A percentile compares a stretch with the other conserved stretches of the same genome.
Evolutionary conservation across 176 grass and related monocot species (phyloP).

Genomic region (Tuctoria greenei): DNA sequence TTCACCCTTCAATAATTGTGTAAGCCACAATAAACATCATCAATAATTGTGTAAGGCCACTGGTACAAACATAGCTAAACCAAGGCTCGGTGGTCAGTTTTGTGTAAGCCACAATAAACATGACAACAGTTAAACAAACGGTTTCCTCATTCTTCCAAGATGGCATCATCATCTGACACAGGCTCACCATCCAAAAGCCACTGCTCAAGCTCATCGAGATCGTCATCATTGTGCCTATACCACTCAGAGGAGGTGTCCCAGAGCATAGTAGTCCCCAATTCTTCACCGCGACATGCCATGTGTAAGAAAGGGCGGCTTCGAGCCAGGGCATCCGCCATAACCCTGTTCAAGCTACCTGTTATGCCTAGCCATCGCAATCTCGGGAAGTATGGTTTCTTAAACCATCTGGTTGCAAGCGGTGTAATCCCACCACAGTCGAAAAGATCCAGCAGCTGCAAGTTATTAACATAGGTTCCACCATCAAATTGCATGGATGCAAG

Average conservation of each 20-base stretch:
- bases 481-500: conserved; percentile 92
- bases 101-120: conserved; percentile 19
- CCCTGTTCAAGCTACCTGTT: conserved; percentile 79
- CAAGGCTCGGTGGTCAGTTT: background rate
- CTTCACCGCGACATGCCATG: conserved; percentile 67
- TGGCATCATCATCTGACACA: conserved; percentile 34
- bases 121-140: conserved; percentile 11
- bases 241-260: conserved; percentile 63
- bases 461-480: conserved; percentile 68
- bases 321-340: conserved; percentile 78
- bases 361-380: conserved; percentile 81
- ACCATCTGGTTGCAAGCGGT: conserved; percentile 73
- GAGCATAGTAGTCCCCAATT: conserved; percentile 54
- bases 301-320: conserved; percentile 83
- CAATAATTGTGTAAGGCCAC: too few relatives aligned
- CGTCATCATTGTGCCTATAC: conserved; percentile 68
- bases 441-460: conserved; percentile 77
- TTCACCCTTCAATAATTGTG: conserved; percentile 29
- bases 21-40: too few relatives aligned
- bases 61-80: conserved; percentile 8
- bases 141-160: conserved; percentile 43
- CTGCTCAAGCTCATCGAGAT: conserved; percentile 80
- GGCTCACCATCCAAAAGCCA: conserved; percentile 59
- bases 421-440: conserved; percentile 80
- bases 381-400: conserved; percentile 93